Percentiles rank a stretch among this genome's conserved stretches.
Evolutionary conservation across 2,329 filamentous ascomycete species (phyloP).

Genomic region (Fusarium coffeatum): DNA sequence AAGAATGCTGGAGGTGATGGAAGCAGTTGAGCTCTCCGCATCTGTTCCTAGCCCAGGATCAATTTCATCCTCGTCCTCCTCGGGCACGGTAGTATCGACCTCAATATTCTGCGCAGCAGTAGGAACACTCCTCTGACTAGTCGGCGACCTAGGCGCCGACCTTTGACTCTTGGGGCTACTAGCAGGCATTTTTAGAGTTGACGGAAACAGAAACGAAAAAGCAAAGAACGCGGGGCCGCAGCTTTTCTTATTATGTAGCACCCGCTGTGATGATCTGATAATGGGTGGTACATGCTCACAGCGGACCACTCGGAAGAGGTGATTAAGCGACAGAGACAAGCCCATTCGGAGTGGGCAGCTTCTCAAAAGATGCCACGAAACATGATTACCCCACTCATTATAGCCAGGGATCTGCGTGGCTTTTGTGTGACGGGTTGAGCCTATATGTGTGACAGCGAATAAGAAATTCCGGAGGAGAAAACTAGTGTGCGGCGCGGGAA

Average conservation of each 20-base stretch:
- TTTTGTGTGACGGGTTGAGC: background rate
- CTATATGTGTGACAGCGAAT: background rate
- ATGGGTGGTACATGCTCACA: background rate
- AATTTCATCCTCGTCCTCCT: slow-evolving; percentile 3
- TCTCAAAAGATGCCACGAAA: slow-evolving; percentile 14
- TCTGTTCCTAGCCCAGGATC: slow-evolving; percentile 17
- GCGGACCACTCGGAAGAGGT: background rate
- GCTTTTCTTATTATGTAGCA: slow-evolving; percentile 9
- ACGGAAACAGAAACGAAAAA: background rate
- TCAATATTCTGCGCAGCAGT: background rate
- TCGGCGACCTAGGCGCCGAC: background rate
- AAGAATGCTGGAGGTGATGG: slow-evolving; percentile 21
- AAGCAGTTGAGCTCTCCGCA: slow-evolving; percentile 14
- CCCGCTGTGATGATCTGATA: slow-evolving; percentile 9
- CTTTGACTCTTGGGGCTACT: slow-evolving; percentile 10
- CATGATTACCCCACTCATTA: background rate
- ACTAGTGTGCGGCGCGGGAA: background rate
- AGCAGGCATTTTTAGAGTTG: background rate
- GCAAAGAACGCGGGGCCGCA: background rate
- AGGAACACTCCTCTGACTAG: background rate
- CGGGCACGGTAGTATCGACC: slow-evolving; percentile 5
- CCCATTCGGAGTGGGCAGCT: slow-evolving; percentile 12
- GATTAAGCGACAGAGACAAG: slow-evolving; percentile 2
- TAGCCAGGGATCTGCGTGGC: background rate
- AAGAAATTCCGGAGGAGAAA: background rate